These are phyloP conservation scores for Podospora conica DNA, from an alignment of 495 filamentous ascomycete species.

Conservation along the genomic window DNA sequence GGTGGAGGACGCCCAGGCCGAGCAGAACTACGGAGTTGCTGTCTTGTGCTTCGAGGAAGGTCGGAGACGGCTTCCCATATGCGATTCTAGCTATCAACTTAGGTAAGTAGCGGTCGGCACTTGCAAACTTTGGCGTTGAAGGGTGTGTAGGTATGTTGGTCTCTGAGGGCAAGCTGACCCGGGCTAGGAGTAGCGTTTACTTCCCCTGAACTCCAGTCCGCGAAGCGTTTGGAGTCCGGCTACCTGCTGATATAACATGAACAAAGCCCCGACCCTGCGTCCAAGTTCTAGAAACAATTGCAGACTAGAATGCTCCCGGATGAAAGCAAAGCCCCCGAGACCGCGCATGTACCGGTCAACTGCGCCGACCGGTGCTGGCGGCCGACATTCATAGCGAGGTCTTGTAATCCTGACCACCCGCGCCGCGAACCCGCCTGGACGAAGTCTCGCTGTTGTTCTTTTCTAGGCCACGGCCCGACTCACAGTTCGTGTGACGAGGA, in stretches of 20 bases:
- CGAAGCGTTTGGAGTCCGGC: not conserved
- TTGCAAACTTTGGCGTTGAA: not conserved
- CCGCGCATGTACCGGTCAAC: not conserved
- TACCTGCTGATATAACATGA: too few relatives aligned
- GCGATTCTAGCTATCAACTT: not conserved
- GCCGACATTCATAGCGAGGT: not conserved
- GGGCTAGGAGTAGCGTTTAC: not conserved
- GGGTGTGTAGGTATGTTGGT: too few relatives aligned
- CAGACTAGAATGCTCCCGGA: not conserved
- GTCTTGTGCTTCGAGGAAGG: not conserved
- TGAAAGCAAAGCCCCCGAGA: not conserved
- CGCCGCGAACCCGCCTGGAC: not conserved
- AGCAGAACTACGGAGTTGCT: too few relatives aligned
- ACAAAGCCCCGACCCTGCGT: too few relatives aligned
- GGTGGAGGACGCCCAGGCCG: too few relatives aligned
- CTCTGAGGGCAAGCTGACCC: not conserved
- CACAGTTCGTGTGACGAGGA: not conserved
- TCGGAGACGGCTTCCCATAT: not conserved
- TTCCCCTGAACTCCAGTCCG: not conserved
- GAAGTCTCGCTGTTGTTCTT: not conserved
- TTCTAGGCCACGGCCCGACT: not conserved
- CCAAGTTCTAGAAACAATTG: too few relatives aligned
- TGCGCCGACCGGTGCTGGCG: not conserved
- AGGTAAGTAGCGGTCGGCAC: not conserved
- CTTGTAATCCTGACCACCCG: not conserved